A percentile compares a stretch with the other conserved stretches of the same genome.
Conservation (phyloP, 768 basidiomycete genomes). For the Epithele typhae region DNA sequence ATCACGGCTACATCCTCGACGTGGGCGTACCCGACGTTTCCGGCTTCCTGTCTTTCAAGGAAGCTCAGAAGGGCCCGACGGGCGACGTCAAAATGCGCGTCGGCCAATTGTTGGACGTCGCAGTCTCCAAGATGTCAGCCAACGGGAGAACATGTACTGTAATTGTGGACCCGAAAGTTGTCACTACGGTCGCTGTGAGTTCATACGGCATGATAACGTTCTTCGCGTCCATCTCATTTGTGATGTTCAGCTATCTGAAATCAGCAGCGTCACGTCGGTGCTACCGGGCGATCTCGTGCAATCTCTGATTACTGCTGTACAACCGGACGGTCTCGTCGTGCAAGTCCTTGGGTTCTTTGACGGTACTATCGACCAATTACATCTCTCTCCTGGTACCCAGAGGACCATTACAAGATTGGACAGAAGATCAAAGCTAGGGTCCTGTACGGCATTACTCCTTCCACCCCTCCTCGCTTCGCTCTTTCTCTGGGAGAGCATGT, state of each 20-base stretch:
- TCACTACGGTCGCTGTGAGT: slow-evolving; percentile 56
- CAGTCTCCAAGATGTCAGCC: slow-evolving; percentile 62
- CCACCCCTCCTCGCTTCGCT: slow-evolving; percentile 79
- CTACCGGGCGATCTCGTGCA: slow-evolving; percentile 85
- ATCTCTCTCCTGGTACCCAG: slow-evolving; percentile 49
- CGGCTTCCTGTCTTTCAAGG: slow-evolving; percentile 82
- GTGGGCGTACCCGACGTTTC: slow-evolving; percentile 75
- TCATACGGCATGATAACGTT: neutral
- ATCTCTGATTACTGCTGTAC: slow-evolving; percentile 72
- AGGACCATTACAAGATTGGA: slow-evolving; percentile 52
- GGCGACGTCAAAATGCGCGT: slow-evolving; percentile 40
- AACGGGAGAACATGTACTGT: slow-evolving; percentile 82
- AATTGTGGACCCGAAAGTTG: slow-evolving; percentile 42
- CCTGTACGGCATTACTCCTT: slow-evolving; percentile 67
- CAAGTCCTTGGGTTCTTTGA: slow-evolving; percentile 91
- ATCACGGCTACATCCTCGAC: slow-evolving; percentile 91
- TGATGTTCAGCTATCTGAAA: slow-evolving; percentile 53
- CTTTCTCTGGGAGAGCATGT: slow-evolving; percentile 74
- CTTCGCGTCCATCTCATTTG: neutral
- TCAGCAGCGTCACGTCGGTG: slow-evolving; percentile 72
- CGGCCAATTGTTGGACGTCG: slow-evolving; percentile 65
- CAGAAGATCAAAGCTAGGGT: slow-evolving; percentile 82
- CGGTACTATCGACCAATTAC: slow-evolving; percentile 81
- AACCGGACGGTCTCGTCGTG: slow-evolving; percentile 73
- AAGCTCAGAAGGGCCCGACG: slow-evolving; percentile 42